Conservation (phyloP, 495 filamentous ascomycete genomes). For the Neurospora sp. region DNA sequence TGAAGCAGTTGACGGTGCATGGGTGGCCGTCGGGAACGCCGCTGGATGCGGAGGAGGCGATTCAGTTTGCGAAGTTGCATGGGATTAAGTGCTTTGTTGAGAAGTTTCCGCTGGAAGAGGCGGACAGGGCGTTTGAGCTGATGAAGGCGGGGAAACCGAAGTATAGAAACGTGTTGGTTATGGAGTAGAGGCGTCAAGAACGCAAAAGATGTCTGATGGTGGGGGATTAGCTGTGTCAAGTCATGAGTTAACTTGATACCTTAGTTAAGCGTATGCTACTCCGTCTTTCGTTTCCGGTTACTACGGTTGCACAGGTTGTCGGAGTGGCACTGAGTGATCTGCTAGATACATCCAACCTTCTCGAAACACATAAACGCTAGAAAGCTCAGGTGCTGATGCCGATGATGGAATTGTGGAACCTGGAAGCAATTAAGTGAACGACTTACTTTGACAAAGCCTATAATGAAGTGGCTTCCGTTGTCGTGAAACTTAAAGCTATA, state of each 20-base stretch:
- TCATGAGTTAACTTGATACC: not conserved
- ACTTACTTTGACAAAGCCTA: not conserved
- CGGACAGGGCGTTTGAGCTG: conserved; percentile 38
- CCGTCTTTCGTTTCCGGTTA: not conserved
- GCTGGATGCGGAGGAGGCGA: conserved; percentile 53
- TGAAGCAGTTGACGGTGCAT: conserved; percentile 40
- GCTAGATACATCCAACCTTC: not conserved
- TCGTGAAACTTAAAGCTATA: not conserved
- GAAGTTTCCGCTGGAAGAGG: conserved; percentile 46
- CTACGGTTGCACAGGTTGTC: not conserved
- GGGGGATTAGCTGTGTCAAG: not conserved
- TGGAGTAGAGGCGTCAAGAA: conserved; percentile 17
- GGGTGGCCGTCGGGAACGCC: conserved; percentile 55
- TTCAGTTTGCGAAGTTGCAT: conserved; percentile 45
- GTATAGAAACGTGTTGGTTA: conserved; percentile 43
- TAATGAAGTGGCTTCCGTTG: not conserved
- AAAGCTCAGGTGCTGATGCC: not conserved
- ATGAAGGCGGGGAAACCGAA: conserved; percentile 37
- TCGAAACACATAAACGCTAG: not conserved
- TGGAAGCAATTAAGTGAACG: not conserved
- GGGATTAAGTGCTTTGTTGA: conserved; percentile 53
- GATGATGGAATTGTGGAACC: not conserved
- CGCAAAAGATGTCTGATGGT: not conserved
- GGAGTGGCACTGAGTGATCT: not conserved
- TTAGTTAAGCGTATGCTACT: not conserved